Conservation (phyloP, 2,329 filamentous ascomycete species). For the Orbilia ellipsospora region DNA sequence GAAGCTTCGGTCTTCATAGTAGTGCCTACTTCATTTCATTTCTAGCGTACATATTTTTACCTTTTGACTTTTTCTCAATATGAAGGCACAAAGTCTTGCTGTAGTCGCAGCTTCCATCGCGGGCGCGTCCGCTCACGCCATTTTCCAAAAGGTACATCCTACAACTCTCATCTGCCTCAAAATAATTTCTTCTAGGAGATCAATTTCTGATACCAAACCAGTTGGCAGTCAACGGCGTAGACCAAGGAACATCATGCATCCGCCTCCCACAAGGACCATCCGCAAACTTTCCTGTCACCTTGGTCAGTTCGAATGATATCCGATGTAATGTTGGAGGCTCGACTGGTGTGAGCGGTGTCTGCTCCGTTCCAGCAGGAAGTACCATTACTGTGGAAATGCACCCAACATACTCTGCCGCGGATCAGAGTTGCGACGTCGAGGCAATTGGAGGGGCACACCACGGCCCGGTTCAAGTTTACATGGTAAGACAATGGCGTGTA, state of each 20-base stretch:
- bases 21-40: not conserved
- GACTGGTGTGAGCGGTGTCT: constrained; percentile 63
- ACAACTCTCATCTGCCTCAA: not conserved
- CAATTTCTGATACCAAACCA: constrained; percentile 56
- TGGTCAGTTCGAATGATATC: constrained; percentile 65
- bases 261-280: constrained; percentile 63
- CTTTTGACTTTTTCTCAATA: constrained; percentile 16
- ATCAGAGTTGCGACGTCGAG: constrained; percentile 65
- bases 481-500: constrained; percentile 60
- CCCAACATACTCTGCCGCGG: constrained; percentile 64
- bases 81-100: constrained; percentile 34
- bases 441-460: constrained; percentile 69
- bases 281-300: constrained; percentile 68
- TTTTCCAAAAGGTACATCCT: constrained; percentile 38
- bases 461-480: constrained; percentile 68
- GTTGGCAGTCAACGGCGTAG: constrained; percentile 66
- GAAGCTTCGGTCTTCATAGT: not conserved
- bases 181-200: not conserved
- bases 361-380: constrained; percentile 64
- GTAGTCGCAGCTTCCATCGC: constrained; percentile 25
- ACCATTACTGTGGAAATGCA: constrained; percentile 72
- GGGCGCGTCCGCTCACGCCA: constrained; percentile 30
- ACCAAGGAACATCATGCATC: constrained; percentile 65
- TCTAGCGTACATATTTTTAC: constrained; percentile 1
- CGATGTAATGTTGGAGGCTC: constrained; percentile 66